Evolutionary conservation across 2,329 filamentous ascomycete genomes (phyloP).

Genomic region (Aspergillus hortae): DNA sequence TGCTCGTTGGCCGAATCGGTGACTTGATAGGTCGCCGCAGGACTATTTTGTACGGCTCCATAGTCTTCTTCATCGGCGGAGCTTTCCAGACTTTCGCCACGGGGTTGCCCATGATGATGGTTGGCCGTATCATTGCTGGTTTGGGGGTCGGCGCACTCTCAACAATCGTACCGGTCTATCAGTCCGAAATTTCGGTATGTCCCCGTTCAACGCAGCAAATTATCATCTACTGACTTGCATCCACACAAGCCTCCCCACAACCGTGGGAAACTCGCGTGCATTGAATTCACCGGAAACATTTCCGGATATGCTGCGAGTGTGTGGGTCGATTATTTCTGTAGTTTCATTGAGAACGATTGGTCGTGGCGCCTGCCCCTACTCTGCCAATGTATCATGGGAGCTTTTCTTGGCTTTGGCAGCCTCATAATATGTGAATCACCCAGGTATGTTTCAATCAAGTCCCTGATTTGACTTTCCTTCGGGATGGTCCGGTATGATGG

Average conservation of each 20-base stretch:
- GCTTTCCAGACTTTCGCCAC: constrained; percentile 77
- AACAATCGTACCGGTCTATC: constrained; percentile 89
- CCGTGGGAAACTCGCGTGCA: constrained; percentile 90
- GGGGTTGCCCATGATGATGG: constrained; percentile 83
- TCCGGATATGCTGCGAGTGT: constrained; percentile 93
- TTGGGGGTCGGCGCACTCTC: constrained; percentile 84
- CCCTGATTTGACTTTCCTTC: not conserved
- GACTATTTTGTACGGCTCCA: constrained; percentile 90
- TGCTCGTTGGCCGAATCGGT: constrained; percentile 81
- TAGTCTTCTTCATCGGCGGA: constrained; percentile 81
- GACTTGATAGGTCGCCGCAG: constrained; percentile 85
- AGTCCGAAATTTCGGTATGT: constrained; percentile 76
- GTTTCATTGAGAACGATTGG: constrained; percentile 76
- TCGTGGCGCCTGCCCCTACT: constrained; percentile 88
- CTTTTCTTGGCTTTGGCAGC: constrained; percentile 77
- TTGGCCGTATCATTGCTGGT: constrained; percentile 79
- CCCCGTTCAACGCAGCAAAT: not conserved
- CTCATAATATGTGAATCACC: constrained; percentile 95
- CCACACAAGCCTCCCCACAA: constrained; percentile 72
- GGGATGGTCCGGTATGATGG: constrained; percentile 13
- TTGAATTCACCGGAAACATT: constrained; percentile 97
- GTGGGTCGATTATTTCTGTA: constrained; percentile 98
- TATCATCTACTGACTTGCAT: constrained; percentile 14
- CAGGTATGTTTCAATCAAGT: constrained; percentile 52
- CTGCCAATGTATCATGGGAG: constrained; percentile 94